Base-by-base conservation (phyloP, 805 yeast species). In the Yamadazyma scolyti region DNA sequence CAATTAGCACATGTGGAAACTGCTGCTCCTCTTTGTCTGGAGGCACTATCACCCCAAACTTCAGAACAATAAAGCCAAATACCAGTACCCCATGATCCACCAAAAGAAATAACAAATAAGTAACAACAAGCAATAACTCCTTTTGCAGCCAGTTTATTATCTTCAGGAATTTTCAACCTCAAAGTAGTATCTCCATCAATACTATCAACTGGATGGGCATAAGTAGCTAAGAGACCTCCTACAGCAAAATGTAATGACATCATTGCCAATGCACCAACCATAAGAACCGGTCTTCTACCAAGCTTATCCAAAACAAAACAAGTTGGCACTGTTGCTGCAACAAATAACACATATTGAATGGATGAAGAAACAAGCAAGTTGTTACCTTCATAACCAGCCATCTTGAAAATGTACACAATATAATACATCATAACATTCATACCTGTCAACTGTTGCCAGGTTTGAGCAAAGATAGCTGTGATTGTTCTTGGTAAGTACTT, bases 401-500 rank as follows among this genome's bases (percentile, higher is more conserved):
- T 74, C 34, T 69, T 57, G 61, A 80, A 77, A 39, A 79, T 69
- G 48, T 73, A 68, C 20, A 77, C 81, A 37, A 78, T 73, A 45
- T 77, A 78, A 66, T 79, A 78, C 74, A 78, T 75, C 66, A 77
- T 68, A 37, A 75, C 78, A 48, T 78, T 78, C 71, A 75, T 71
- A 38, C 84, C 85, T 15, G 79, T 70, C 46, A 77, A 57, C 46
- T 77, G 82, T 46, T 72, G 75, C 73, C 76, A 74, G 42, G 71
- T 60, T 48, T 74, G 79, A 27, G 75, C 68, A 42, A 58, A 63
- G 14, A 69, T 44, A 30, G 77, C 79, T 14, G 67, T 63, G 38
- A 61, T 38, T 24, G 80, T 73, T 46, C 80, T 61, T 30, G 46
- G 52, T 25, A 67, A 44, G 41, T 73, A 63, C 43, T 65, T 64